These are phyloP conservation scores for Salicornia ramosissima DNA, from an alignment of 148 eudicot species.

Conservation along the genomic window DNA sequence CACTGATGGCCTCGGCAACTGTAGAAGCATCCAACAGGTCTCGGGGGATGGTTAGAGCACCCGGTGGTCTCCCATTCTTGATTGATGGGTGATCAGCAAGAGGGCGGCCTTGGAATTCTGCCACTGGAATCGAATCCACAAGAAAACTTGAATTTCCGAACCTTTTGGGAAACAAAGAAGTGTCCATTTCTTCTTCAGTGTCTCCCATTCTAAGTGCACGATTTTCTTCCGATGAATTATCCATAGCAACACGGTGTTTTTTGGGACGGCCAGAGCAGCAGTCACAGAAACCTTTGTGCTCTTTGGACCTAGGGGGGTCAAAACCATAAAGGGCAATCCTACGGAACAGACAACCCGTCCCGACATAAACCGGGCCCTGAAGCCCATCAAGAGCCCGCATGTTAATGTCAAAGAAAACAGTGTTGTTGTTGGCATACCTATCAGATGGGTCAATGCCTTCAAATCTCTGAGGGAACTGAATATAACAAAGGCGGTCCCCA, in stretches of 20 bases:
- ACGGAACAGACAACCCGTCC: slow-evolving; percentile 89
- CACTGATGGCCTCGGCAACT: slow-evolving; percentile 88
- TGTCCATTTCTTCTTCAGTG: slow-evolving; percentile 63
- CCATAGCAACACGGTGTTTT: slow-evolving; percentile 22
- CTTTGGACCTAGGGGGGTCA: slow-evolving; percentile 82
- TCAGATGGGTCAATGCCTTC: slow-evolving; percentile 97
- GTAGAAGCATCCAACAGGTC: slow-evolving; percentile 85
- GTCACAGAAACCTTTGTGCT: slow-evolving; percentile 46
- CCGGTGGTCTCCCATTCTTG: slow-evolving; percentile 79
- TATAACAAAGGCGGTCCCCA: slow-evolving; percentile 84
- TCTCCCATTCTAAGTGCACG: slow-evolving; percentile 63
- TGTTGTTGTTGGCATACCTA: slow-evolving; percentile 94
- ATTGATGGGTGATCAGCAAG: slow-evolving; percentile 90
- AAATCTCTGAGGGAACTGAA: slow-evolving; percentile 91
- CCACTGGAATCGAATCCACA: slow-evolving; percentile 81
- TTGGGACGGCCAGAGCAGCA: slow-evolving; percentile 51
- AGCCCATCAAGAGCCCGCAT: slow-evolving; percentile 95
- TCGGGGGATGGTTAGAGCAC: slow-evolving; percentile 78
- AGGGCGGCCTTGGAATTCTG: slow-evolving; percentile 89
- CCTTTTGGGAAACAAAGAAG: slow-evolving; percentile 57
- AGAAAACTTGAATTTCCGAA: slow-evolving; percentile 81
- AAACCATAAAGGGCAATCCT: slow-evolving; percentile 82
- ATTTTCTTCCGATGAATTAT: slow-evolving; percentile 46
- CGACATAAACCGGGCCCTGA: slow-evolving; percentile 94
- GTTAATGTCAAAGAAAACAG: slow-evolving; percentile 88